Conservation (phyloP, 2,329 filamentous ascomycete genomes). For the Neofusicoccum sp. region DNA sequence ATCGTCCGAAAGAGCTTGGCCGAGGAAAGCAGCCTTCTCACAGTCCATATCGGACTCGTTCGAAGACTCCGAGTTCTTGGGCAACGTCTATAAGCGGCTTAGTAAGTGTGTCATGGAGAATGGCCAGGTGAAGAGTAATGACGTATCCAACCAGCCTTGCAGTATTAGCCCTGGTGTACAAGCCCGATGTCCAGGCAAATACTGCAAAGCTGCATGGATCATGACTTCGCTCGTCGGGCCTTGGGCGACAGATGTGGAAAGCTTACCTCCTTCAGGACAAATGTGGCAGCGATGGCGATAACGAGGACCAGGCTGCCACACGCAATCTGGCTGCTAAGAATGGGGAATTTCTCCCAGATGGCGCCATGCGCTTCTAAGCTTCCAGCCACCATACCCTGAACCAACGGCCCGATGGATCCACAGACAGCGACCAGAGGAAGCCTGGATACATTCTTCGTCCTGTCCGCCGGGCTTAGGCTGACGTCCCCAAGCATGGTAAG, state of each 20-base stretch:
- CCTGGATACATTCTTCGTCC: constrained; percentile 43
- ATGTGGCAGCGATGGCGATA: constrained; percentile 40
- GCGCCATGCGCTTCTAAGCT: constrained; percentile 42
- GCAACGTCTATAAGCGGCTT: constrained; percentile 14
- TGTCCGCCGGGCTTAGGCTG: constrained; percentile 35
- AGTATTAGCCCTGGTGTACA: neutral
- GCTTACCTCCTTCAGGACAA: constrained; percentile 43
- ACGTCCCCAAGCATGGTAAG: constrained; percentile 50
- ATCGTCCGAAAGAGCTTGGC: constrained; percentile 35
- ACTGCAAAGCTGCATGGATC: neutral
- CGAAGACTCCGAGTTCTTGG: neutral
- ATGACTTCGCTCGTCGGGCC: neutral
- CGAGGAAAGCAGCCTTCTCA: constrained; percentile 49
- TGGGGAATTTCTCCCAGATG: constrained; percentile 45
- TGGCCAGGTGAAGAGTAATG: neutral
- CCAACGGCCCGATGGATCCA: constrained; percentile 46
- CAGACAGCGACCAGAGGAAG: constrained; percentile 46
- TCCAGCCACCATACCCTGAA: constrained; percentile 43
- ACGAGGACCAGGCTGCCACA: constrained; percentile 43
- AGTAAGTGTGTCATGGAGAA: constrained; percentile 15
- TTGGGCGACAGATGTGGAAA: neutral
- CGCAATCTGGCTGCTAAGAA: constrained; percentile 44
- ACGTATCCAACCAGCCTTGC: neutral
- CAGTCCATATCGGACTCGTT: constrained; percentile 33
- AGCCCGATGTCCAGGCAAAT: neutral